phyloP scores from a whole-genome alignment of 1,284 basidiomycete species.

The Naganishia liquefaciens region DNA sequence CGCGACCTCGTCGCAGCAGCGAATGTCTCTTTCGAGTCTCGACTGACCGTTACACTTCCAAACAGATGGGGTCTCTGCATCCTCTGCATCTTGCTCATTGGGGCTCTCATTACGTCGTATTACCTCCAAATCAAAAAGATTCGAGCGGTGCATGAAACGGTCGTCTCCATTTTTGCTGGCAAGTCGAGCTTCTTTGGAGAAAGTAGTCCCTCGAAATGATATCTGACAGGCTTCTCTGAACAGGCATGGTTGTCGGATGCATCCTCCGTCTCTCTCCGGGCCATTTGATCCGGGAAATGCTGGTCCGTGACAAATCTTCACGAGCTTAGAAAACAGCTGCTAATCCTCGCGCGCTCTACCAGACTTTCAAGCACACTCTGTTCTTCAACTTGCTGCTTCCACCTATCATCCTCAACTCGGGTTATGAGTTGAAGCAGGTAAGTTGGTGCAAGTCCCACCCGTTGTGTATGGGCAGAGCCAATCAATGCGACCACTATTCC shows the following conservation, averaged over 20 bases:
- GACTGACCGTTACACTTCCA: constrained; percentile 4
- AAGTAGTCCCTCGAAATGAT: neutral
- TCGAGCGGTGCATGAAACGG: constrained; percentile 92
- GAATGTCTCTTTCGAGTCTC: neutral
- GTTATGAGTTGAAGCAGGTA: constrained; percentile 95
- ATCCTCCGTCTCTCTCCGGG: constrained; percentile 87
- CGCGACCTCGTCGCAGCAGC: neutral
- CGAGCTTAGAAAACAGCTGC: neutral
- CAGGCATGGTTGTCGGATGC: constrained; percentile 88
- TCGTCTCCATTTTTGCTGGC: constrained; percentile 89
- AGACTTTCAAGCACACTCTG: constrained; percentile 95
- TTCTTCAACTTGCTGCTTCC: constrained; percentile 98
- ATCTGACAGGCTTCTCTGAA: neutral
- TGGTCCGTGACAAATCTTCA: constrained; percentile 63
- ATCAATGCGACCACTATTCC: constrained; percentile 24
- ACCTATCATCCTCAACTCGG: constrained; percentile 96
- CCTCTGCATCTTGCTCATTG: constrained; percentile 88
- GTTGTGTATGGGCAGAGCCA: neutral
- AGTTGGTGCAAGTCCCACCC: constrained; percentile 38
- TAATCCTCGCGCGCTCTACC: neutral
- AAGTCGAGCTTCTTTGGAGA: constrained; percentile 7
- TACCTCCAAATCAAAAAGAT: constrained; percentile 97
- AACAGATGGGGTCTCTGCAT: constrained; percentile 81
- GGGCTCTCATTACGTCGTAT: constrained; percentile 94
- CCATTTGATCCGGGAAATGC: constrained; percentile 93